Base-by-base conservation (phyloP, 1,139 yeast genomes). In the Yamadazyma friedrichii region DNA sequence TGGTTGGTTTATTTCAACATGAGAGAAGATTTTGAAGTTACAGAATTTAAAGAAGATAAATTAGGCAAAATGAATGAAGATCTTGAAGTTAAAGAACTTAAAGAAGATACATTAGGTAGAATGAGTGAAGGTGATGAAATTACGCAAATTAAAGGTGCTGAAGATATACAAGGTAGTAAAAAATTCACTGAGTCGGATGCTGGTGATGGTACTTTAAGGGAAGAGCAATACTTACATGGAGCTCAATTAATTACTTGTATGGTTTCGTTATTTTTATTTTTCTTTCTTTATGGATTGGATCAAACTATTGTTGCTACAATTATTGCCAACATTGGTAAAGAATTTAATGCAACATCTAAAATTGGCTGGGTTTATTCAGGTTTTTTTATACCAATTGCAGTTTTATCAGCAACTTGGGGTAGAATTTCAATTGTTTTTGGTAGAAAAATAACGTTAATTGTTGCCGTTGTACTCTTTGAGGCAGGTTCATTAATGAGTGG, bases 291-390 rank as follows among this genome's bases (percentile, higher is more conserved):
- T 10, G 88, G 88, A 0, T 59, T 84, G 32, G 91, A 84, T 55
- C 84, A 80, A 52, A 83, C 88, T 9, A 82, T 84, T 46, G 78
- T 81, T 2, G 64, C 79, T 1, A 79, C 88, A 2, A 64, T 82
- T 6, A 61, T 83, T 40, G 71, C 82, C 6, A 67, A 67, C 1
- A 81, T 84, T 6, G 81, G 83, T 2, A 60, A 65, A 34, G 64
- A 79, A 48, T 82, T 84, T 55, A 55, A 69, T 31, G 70, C 71
- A 6, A 80, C 79, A 50, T 72, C 75, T 12, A 71, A 78, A 49
- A 65, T 80, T 15, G 81, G 81, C 8, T 82, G 88, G 88, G 52
- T 82, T 33, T 64, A 80, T 3, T 63, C 83, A 1, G 88, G 82
- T 2, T 84, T 74, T 56, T 56, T 80, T 52, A 62, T 84, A 38